These are phyloP conservation scores for Ambrosia artemisiifolia DNA, from an alignment of 129 eudicot species.

Conservation along the genomic window DNA sequence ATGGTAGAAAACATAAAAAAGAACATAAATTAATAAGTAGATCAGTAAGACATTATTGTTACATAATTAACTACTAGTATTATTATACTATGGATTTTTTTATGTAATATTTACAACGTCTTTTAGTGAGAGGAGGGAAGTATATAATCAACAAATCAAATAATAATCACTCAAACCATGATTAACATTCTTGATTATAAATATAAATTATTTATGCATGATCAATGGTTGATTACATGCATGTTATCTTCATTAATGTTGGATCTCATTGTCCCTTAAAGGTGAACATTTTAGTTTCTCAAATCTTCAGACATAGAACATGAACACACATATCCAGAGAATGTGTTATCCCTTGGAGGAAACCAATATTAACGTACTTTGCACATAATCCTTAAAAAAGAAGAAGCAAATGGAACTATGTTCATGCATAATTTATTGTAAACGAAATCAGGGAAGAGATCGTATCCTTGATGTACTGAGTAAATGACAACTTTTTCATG, in stretches of 20 bases:
- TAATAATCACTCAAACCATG: slow-evolving; percentile 19
- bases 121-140: slow-evolving; percentile 24
- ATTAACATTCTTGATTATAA: background rate
- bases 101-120: slow-evolving; percentile 2
- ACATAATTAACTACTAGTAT: background rate
- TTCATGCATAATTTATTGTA: background rate
- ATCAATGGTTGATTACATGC: slow-evolving; percentile 30
- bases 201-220: background rate
- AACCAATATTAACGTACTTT: background rate
- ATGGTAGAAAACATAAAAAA: background rate
- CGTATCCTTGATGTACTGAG: background rate
- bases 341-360: background rate
- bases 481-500: background rate
- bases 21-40: background rate
- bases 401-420: background rate
- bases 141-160: background rate
- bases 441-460: background rate
- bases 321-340: slow-evolving; percentile 13
- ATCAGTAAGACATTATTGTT: background rate
- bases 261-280: slow-evolving; percentile 27
- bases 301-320: slow-evolving; percentile 27
- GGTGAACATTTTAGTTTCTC: slow-evolving; percentile 16
- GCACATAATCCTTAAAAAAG: background rate
- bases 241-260: slow-evolving; percentile 29
- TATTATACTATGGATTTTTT: slow-evolving; percentile 2